Base-by-base conservation (phyloP, 306 rosid genomes). In the Prunus padus region DNA sequence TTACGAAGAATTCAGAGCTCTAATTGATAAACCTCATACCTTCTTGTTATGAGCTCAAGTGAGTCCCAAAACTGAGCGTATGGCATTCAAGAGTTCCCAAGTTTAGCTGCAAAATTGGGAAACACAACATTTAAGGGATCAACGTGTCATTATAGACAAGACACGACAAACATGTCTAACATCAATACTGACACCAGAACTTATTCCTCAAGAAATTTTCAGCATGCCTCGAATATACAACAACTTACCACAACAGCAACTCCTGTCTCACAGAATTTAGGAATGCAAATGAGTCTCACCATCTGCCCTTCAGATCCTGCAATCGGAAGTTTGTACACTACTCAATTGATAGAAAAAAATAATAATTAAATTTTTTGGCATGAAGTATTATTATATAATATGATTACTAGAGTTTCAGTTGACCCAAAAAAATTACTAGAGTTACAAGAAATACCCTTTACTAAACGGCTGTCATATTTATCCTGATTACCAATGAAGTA, bases 401-500 rank as follows among this genome's bases (percentile, higher is more conserved):
- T 16, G 54, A 30, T 51, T 65, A 22, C 14, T 46, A 46, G 42
- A 46, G 16, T 46, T 46, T 11, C 15, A 46, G 51, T 46, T 46
- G 51, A 46, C 51, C 15, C 14, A 2, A 2, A 13, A 46, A 46
- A 46, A 22, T 15, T 25, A 68, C 12, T 18, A 42, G 63, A 84
- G 69, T 77, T 62, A 56, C 42, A 51, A 76, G 67, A 80, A 69
- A 57, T 92, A 95, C 97, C 98, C 69, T 82, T 85, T 72, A 90
- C 75, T 78, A 90, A 71, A 72, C 88, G 91, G 71, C 90, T 86
- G 71, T 85, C 90, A 68, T 79, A 95, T 84, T 81, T 89, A 79
- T 92, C 85, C 84, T 95, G 98, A 81, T 95, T 95, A 69, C 98
- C 98, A 64, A 86, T 79, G 51, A 92, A 95, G 84, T 95, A 95